These are phyloP conservation scores for Mycosphaerella sp. DNA, from an alignment of 2,329 filamentous ascomycete species.

Conservation along the genomic window DNA sequence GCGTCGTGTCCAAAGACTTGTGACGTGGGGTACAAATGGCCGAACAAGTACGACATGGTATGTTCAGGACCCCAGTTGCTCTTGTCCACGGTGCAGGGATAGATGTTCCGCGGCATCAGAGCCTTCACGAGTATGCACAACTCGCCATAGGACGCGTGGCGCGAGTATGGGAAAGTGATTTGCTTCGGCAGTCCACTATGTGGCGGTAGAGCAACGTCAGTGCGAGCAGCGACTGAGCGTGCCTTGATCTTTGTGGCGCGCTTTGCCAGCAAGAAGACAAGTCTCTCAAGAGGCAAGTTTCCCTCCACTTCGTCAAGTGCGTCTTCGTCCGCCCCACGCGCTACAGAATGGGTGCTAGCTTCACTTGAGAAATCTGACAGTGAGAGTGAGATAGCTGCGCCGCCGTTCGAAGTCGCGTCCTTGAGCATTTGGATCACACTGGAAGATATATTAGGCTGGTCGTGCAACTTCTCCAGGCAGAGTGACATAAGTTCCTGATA, in stretches of 20 bases:
- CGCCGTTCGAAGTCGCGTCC: slow-evolving; percentile 15
- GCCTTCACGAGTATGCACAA: slow-evolving; percentile 61
- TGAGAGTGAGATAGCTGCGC: slow-evolving; percentile 24
- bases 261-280: slow-evolving; percentile 30
- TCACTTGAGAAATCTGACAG: slow-evolving; percentile 22
- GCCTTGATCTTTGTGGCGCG: slow-evolving; percentile 22
- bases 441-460: slow-evolving; percentile 31
- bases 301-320: slow-evolving; percentile 39
- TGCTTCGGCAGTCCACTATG: slow-evolving; percentile 21
- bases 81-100: slow-evolving; percentile 67
- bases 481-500: slow-evolving; percentile 50
- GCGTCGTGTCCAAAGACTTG: slow-evolving; percentile 58
- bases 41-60: slow-evolving; percentile 66
- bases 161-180: slow-evolving; percentile 70
- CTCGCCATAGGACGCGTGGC: slow-evolving; percentile 81
- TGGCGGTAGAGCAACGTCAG: slow-evolving; percentile 7
- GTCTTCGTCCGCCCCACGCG: slow-evolving; percentile 45
- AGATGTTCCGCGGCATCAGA: slow-evolving; percentile 69
- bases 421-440: slow-evolving; percentile 35
- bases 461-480: slow-evolving; percentile 38
- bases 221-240: slow-evolving; percentile 17
- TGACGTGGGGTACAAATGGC: slow-evolving; percentile 54
- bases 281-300: slow-evolving; percentile 28
- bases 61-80: slow-evolving; percentile 56
- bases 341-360: slow-evolving; percentile 8